phyloP scores from a whole-genome alignment of 2,329 filamentous ascomycete genomes.

The Venturia effusa region DNA sequence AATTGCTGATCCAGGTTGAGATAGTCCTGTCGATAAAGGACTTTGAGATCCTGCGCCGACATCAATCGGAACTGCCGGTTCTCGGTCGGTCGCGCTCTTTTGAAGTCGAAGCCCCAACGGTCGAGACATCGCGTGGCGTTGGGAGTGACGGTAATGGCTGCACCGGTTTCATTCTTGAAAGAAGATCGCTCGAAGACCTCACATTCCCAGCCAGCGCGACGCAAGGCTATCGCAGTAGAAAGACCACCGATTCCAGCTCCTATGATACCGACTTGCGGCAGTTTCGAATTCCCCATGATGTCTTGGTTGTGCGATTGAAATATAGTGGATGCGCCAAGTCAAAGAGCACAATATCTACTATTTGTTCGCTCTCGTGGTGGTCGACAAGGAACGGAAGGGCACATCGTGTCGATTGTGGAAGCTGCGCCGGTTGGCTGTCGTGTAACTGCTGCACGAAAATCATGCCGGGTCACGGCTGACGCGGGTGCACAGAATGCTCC shows the following conservation, averaged over 20 bases:
- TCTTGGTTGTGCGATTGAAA: neutral
- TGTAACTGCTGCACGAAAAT: neutral
- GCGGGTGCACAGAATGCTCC: neutral
- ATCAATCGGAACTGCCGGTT: neutral
- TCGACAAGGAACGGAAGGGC: neutral
- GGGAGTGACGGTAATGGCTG: constrained; percentile 31
- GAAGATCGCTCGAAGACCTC: constrained; percentile 19
- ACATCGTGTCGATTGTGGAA: neutral
- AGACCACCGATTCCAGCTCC: constrained; percentile 14
- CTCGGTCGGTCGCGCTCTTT: constrained; percentile 13
- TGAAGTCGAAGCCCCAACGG: constrained; percentile 23
- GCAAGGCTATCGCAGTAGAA: constrained; percentile 19
- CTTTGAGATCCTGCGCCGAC: neutral
- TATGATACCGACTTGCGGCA: neutral
- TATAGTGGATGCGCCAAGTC: too few species aligned
- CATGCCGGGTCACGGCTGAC: neutral
- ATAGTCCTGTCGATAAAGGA: neutral
- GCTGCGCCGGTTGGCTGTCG: neutral
- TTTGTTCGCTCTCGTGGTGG: neutral
- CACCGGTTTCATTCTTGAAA: constrained; percentile 19
- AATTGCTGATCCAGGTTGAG: neutral
- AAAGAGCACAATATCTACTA: neutral
- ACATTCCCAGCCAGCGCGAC: constrained; percentile 16
- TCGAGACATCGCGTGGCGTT: constrained; percentile 24
- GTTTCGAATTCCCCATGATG: neutral